Base-by-base conservation (phyloP, 257 asterid species). In the Fraxinus anomala region DNA sequence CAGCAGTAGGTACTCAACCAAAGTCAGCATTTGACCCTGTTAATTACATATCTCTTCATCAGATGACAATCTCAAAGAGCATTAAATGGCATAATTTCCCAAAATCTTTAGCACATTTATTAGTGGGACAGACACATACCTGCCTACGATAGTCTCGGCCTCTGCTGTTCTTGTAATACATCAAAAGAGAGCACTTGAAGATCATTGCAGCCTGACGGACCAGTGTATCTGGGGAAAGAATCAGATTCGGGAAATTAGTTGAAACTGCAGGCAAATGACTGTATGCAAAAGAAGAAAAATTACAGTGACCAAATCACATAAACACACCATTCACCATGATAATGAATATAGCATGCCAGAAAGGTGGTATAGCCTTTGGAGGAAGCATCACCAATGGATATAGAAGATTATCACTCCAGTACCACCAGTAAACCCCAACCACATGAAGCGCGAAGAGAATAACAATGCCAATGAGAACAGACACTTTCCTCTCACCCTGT, bases 301-400 rank as follows among this genome's bases (percentile, higher is more conserved):
- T 8, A 75, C 70, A 61, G 69, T 39, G 66, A 73, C 28, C 33
- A 44, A 24, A 66, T 36, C 70, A 79, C 74, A 47, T 82, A 73
- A 77, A 77, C 92, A 33, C 81, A 93, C 98, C 98, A 80, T 94
- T 94, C 80, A 89, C 94, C 96, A 94, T 86, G 88, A 94, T 89
- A 73, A 94, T 86, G 80, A 94, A 94, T 77, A 92, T 85, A 1
- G 97, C 96, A 86, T 92, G 87, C 97, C 98, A 92, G 86, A 94
- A 94, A 65, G 93, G 96, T 40, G 98, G 97, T 72, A 94, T 88
- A 73, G 90, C 81, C 84, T 80, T 94, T 39, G 97, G 97, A 19
- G 98, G 98, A 69, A 94, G 89, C 97, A 94, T 89, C 84, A 89
- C 73, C 75, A 94, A 84, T 5, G 97, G 98, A 84, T 85, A 85